Conservation (phyloP, 176 grass and related monocot species). For the Carex myosuroides region DNA sequence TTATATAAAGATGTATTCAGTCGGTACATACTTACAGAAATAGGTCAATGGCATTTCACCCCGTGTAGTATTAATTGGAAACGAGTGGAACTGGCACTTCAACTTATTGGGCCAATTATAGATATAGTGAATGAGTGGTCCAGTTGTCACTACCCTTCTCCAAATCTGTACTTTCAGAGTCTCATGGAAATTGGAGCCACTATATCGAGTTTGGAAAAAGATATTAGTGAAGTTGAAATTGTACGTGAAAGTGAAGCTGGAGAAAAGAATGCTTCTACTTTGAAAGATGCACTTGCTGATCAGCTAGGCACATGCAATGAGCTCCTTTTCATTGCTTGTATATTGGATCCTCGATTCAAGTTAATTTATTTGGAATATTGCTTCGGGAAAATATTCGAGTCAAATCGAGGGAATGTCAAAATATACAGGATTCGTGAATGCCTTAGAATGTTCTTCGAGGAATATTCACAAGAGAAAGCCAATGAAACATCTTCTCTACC, state of each 20-base stretch:
- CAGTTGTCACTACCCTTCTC: not conserved
- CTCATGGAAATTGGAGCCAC: not conserved
- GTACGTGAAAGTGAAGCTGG: not conserved
- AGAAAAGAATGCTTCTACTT: not conserved
- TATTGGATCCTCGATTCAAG: slow-evolving; percentile 22
- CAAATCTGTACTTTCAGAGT: slow-evolving; percentile 2
- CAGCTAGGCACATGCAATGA: slow-evolving; percentile 1
- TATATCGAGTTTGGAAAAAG: not conserved
- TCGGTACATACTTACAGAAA: not conserved
- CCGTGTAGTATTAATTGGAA: slow-evolving; percentile 8
- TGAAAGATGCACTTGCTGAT: slow-evolving; percentile 1
- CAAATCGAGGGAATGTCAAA: not conserved
- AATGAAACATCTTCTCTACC: not conserved
- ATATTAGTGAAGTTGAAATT: slow-evolving; percentile 7
- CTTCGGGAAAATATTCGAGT: slow-evolving; percentile 5
- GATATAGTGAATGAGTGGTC: not conserved
- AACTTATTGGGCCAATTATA: not conserved
- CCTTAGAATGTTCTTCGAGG: slow-evolving; percentile 11
- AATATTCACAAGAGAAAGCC: slow-evolving; percentile 8
- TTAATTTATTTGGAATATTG: slow-evolving; percentile 8
- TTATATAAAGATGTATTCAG: slow-evolving; percentile 11
- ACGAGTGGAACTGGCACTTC: slow-evolving; percentile 10
- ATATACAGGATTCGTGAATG: slow-evolving; percentile 14
- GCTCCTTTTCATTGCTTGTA: slow-evolving; percentile 11
- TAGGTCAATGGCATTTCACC: slow-evolving; percentile 13